Conservation (phyloP, 73 alveolate species). For the Paramecium octaurelia region DNA sequence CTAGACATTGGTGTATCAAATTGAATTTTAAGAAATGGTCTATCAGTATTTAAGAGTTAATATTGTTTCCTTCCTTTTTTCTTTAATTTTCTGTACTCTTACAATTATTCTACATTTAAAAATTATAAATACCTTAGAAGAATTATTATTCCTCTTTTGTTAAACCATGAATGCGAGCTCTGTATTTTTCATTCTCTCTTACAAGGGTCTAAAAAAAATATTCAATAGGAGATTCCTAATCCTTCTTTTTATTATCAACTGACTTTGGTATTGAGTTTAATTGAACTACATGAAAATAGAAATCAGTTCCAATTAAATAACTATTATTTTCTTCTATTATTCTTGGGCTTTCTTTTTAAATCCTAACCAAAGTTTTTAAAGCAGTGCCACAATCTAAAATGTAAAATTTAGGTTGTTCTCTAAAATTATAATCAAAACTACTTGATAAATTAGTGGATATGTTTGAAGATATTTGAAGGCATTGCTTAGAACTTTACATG, state of each 20-base stretch:
- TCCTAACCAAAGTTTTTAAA: neutral
- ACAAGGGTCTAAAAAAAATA: constrained; percentile 5
- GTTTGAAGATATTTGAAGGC: constrained; percentile 30
- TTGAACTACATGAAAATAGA: neutral
- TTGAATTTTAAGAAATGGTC: constrained; percentile 35
- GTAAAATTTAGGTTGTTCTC: neutral
- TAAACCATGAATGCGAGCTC: constrained; percentile 23
- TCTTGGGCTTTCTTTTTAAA: neutral
- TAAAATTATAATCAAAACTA: neutral
- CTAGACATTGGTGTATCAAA: neutral
- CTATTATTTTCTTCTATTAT: neutral
- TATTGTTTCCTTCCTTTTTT: constrained; percentile 8
- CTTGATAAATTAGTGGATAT: neutral
- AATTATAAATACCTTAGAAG: neutral
- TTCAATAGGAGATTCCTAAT: neutral
- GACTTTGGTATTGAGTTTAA: neutral
- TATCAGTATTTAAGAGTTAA: neutral
- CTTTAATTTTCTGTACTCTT: neutral
- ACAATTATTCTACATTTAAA: neutral
- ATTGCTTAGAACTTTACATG: neutral
- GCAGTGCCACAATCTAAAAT: neutral
- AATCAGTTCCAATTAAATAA: constrained; percentile 29
- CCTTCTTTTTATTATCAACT: neutral
- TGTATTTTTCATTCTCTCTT: neutral
- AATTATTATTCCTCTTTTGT: neutral